Evolutionary conservation across 257 asterid genomes (phyloP).

Genomic region (Plantago major): DNA sequence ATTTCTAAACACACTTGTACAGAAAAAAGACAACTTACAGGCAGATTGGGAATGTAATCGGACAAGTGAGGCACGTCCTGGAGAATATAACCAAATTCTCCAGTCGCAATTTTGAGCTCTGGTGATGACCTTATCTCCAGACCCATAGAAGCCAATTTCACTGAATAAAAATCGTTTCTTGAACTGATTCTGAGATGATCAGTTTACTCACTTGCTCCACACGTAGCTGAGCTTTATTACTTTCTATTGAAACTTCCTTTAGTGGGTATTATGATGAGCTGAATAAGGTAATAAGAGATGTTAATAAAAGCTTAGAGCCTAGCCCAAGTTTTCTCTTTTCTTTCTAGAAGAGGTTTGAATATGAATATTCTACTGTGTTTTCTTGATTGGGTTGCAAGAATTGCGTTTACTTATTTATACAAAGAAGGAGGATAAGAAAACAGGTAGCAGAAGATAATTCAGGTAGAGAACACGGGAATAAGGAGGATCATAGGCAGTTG

Average conservation of each 20-base stretch:
- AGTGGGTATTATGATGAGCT: no score
- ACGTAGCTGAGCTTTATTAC: no score
- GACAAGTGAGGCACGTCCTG: conserved; percentile 74
- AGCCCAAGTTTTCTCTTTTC: no score
- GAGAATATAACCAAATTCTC: conserved; percentile 53
- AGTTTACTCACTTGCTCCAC: no score
- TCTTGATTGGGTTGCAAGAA: neutral
- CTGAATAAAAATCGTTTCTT: conserved; percentile 12
- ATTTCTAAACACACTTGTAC: neutral
- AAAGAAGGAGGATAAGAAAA: neutral
- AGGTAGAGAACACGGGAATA: conserved; percentile 30
- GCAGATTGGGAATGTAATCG: conserved; percentile 52
- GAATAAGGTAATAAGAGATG: no score
- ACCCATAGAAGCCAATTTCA: conserved; percentile 25
- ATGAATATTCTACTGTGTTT: neutral
- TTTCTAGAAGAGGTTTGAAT: no score
- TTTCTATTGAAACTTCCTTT: no score
- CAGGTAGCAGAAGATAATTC: conserved; percentile 26
- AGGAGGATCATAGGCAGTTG: conserved; percentile 10
- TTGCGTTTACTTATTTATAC: neutral
- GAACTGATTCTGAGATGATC: no score
- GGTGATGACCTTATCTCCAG: conserved; percentile 22
- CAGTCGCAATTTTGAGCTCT: conserved; percentile 36
- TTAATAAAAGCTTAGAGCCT: no score
- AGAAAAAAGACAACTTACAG: conserved; percentile 31